phyloP scores from a whole-genome alignment of 208 protist species.

The Leptomonas pyrrhocoris region DNA sequence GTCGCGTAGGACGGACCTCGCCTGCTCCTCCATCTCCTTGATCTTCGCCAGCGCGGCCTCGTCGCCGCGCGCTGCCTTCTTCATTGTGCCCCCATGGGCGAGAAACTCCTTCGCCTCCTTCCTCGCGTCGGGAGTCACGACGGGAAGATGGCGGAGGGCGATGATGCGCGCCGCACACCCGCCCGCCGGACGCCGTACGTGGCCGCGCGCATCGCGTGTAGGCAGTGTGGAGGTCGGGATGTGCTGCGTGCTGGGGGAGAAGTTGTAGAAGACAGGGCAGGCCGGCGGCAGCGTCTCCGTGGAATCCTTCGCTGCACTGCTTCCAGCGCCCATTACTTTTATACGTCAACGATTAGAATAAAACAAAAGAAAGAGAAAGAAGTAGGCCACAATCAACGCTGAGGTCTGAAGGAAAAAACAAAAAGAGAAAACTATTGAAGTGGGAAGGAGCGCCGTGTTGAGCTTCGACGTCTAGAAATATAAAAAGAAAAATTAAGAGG shows the following conservation, averaged over 20 bases:
- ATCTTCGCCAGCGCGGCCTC: slow-evolving; percentile 14
- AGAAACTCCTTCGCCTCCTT: slow-evolving; percentile 18
- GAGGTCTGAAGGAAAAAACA: not conserved
- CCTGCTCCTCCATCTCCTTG: slow-evolving; percentile 16
- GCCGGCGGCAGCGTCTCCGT: not conserved
- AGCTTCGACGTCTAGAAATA: too few species aligned
- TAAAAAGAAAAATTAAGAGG: too few species aligned
- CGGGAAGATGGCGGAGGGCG: slow-evolving; percentile 25
- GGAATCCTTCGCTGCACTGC: not conserved
- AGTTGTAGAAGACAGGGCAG: slow-evolving; percentile 42
- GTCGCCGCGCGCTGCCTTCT: slow-evolving; percentile 6
- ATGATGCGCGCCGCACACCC: slow-evolving; percentile 39
- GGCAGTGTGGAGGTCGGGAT: slow-evolving; percentile 33
- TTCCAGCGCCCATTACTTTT: slow-evolving; percentile 13
- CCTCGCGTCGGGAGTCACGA: slow-evolving; percentile 26
- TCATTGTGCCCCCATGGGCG: slow-evolving; percentile 7
- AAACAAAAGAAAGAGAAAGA: slow-evolving; percentile 8
- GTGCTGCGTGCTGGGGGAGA: slow-evolving; percentile 24
- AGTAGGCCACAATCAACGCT: not conserved
- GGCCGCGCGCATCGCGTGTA: slow-evolving; percentile 11
- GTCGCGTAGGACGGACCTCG: slow-evolving; percentile 24
- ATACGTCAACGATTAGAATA: not conserved
- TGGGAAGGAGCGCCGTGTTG: too few species aligned
- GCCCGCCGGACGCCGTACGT: slow-evolving; percentile 23
- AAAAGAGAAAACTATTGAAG: slow-evolving; percentile 2